Conservation (phyloP, 2,329 filamentous ascomycete genomes). For the Paecilomyces fulvus region DNA sequence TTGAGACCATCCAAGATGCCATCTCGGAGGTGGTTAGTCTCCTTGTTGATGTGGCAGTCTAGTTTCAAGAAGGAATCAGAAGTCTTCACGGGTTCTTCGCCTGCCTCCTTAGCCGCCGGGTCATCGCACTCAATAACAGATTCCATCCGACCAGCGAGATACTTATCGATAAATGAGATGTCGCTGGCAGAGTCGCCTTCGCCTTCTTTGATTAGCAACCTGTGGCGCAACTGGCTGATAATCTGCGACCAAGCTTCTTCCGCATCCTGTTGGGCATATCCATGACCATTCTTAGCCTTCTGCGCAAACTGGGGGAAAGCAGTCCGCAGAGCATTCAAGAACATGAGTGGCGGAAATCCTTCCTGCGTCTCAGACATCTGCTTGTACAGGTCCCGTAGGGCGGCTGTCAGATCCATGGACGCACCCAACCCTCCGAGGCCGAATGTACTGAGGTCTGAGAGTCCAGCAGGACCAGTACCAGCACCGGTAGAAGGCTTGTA, state of each 20-base stretch:
- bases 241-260: constrained; percentile 99
- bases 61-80: constrained; percentile 81
- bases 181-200: constrained; percentile 25
- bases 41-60: constrained; percentile 84
- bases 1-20: constrained; percentile 73
- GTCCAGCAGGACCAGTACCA: constrained; percentile 19
- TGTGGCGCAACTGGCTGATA: constrained; percentile 69
- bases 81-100: constrained; percentile 59
- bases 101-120: constrained; percentile 61
- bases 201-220: constrained; percentile 57
- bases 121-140: constrained; percentile 79
- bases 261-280: constrained; percentile 95
- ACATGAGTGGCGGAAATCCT: constrained; percentile 73
- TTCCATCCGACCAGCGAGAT: constrained; percentile 75
- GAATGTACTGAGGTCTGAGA: constrained; percentile 43
- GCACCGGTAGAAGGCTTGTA: constrained; percentile 43
- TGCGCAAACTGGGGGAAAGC: constrained; percentile 91
- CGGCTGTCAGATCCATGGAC: constrained; percentile 63
- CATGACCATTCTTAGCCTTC: constrained; percentile 68
- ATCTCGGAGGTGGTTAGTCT: constrained; percentile 84
- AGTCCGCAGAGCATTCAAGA: constrained; percentile 69
- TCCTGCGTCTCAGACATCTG: constrained; percentile 84
- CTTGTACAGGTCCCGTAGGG: constrained; percentile 75
- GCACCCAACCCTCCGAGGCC: constrained; percentile 51
- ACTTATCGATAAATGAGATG: constrained; percentile 77